Evolutionary conservation across 306 rosid species (phyloP).

Genomic region (Astragalus glycyphyllos): DNA sequence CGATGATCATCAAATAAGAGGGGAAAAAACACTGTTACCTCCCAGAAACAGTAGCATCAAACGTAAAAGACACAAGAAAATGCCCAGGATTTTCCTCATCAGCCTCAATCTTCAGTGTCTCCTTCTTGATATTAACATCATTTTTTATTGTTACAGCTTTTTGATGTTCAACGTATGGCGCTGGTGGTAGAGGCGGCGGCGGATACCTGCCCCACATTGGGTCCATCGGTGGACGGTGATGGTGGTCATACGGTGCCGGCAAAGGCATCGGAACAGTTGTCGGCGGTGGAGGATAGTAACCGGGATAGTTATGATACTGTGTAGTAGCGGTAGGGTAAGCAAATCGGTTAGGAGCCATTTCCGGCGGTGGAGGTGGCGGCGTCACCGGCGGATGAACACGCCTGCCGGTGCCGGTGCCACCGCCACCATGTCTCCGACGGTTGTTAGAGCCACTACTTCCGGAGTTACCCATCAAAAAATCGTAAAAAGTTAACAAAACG

Average conservation of each 20-base stretch:
- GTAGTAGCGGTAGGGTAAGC: conserved; percentile 66
- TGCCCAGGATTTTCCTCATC: conserved; percentile 77
- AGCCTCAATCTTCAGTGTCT: conserved; percentile 71
- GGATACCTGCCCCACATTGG: conserved; percentile 78
- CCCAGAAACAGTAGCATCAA: conserved; percentile 90
- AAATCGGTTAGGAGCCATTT: conserved; percentile 61
- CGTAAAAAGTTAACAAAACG: conserved; percentile 4
- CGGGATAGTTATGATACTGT: conserved; percentile 72
- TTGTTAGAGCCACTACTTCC: conserved; percentile 63
- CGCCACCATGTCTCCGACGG: conserved; percentile 63
- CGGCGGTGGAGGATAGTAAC: conserved; percentile 66
- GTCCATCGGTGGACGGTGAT: conserved; percentile 64
- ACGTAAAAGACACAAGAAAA: conserved; percentile 73
- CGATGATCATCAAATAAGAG: conserved; percentile 25
- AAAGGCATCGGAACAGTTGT: conserved; percentile 56
- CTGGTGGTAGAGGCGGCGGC: conserved; percentile 3
- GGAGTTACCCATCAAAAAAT: conserved; percentile 70
- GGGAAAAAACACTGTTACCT: conserved; percentile 52
- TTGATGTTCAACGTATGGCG: conserved; percentile 87
- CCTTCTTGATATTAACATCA: conserved; percentile 93
- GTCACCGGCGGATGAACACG: conserved; percentile 67
- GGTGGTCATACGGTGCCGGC: conserved; percentile 84
- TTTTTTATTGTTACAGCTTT: conserved; percentile 89
- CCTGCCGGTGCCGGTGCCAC: conserved; percentile 53
- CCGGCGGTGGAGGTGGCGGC: conserved; percentile 69